A percentile compares a stretch with the other conserved stretches of the same genome.
phyloP scores from a whole-genome alignment of 495 filamentous ascomycete species.

The Aspergillus steynii region DNA sequence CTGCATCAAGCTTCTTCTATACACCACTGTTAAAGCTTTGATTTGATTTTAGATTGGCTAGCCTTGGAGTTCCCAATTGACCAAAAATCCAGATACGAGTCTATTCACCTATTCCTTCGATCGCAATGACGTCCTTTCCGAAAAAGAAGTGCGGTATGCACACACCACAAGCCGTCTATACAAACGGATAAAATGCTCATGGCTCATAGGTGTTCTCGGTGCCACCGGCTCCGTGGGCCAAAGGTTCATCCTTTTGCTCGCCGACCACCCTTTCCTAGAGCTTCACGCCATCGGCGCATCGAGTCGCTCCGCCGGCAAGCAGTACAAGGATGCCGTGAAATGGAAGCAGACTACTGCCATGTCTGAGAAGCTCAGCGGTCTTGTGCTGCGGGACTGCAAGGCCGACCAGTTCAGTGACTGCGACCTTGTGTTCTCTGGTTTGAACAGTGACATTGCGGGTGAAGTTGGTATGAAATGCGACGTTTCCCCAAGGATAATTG shows the following conservation, averaged over 20 bases:
- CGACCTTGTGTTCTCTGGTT: slow-evolving; percentile 86
- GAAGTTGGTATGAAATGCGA: slow-evolving; percentile 60
- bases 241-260: slow-evolving; percentile 80
- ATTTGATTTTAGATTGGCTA: background rate
- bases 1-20: background rate
- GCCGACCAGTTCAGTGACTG: slow-evolving; percentile 75
- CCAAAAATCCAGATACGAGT: background rate
- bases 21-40: background rate
- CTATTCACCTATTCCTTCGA: background rate
- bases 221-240: slow-evolving; percentile 77
- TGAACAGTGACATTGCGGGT: slow-evolving; percentile 81
- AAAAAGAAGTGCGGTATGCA: slow-evolving; percentile 52
- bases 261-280: slow-evolving; percentile 72
- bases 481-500: background rate
- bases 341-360: slow-evolving; percentile 85
- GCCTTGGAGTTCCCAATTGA: background rate
- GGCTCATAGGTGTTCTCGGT: slow-evolving; percentile 42
- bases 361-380: slow-evolving; percentile 62
- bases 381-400: slow-evolving; percentile 74
- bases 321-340: slow-evolving; percentile 76
- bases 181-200: slow-evolving; percentile 17
- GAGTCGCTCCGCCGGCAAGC: slow-evolving; percentile 74
- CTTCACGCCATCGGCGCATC: slow-evolving; percentile 81
- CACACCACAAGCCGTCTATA: background rate
- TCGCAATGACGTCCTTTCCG: slow-evolving; percentile 38